Base-by-base conservation (phyloP, 2,329 filamentous ascomycete genomes). In the Aspergillus bombycis region DNA sequence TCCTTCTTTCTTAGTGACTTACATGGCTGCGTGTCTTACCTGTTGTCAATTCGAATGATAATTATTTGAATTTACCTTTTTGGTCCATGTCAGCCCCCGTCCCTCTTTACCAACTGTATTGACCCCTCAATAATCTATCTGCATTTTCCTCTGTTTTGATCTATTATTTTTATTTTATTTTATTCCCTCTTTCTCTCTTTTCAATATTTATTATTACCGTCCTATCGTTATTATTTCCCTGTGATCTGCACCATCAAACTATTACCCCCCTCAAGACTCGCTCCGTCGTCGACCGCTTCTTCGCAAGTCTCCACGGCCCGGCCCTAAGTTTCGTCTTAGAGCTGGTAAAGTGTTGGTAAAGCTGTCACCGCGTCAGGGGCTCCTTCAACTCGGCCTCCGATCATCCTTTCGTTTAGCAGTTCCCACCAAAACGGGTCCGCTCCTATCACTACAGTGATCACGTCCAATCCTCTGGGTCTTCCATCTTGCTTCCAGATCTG, bases 351-450 rank as follows among this genome's bases (percentile, higher is more conserved):
- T 38, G 52, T 38, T 55, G 52, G 52, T 55, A 55, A 55, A 55
- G 52, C 74, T 76, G 74, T 77, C 75, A 76, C 69, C 72, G 73
- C 71, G 72, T 76, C 72, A 76, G 74, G 74, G 75, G 72, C 69
- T 73, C 64, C 67, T 69, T 70, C 71, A 67, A 62, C 66, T 67
- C 66, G 61, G 66, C 62, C 62, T 65, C 61, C 58, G 59, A 63
- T 65, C 64, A 66, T 65, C 67, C 68, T 66, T 68, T 70, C 63
- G 61, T 69, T 69, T 73, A 72, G 68, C 57, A 67, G 68, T 71
- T 69, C 74, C 70, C 75, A 72, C 72, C 70, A 65, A 68, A 68
- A 73, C 70, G 74, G 77, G 70, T 75, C 75, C 70, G 73, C 74
- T 75, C 73, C 73, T 74, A 74, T 76, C 72, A 72, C 65, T 71